Percentiles rank a stretch among this genome's conserved stretches.
These are phyloP conservation scores for Byssoonygena ceratinophila DNA, from an alignment of 2,329 filamentous ascomycete species.

Conservation along the genomic window DNA sequence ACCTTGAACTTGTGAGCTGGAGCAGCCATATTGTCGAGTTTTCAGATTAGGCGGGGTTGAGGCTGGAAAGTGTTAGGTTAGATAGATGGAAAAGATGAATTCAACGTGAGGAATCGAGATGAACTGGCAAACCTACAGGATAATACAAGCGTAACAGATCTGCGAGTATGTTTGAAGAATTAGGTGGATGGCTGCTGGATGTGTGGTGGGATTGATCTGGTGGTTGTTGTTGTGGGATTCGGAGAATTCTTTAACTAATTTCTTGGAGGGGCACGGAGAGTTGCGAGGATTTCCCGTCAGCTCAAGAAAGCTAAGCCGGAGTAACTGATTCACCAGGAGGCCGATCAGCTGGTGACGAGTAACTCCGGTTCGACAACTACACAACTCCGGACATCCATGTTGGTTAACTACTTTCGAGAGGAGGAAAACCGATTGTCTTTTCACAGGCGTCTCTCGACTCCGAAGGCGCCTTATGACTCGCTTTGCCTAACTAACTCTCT, in stretches of 20 bases:
- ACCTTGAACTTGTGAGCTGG: slow-evolving; percentile 96
- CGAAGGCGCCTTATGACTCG: too few species aligned
- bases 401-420: too few species aligned
- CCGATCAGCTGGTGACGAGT: background rate
- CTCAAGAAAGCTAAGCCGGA: background rate
- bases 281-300: background rate
- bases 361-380: background rate
- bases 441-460: too few species aligned
- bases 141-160: background rate
- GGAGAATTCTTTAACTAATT: background rate
- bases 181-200: background rate
- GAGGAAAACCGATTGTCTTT: too few species aligned
- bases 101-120: background rate
- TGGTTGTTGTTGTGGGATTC: slow-evolving; percentile 3
- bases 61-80: slow-evolving; percentile 11
- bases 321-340: background rate
- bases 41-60: background rate
- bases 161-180: background rate
- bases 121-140: background rate
- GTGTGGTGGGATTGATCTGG: background rate
- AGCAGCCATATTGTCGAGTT: slow-evolving; percentile 48
- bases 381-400: background rate
- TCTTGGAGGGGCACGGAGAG: slow-evolving; percentile 2
- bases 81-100: slow-evolving; percentile 8
- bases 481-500: too few species aligned